These are phyloP conservation scores for Ascochyta koolunga DNA, from an alignment of 2,329 filamentous ascomycete species.

Conservation along the genomic window DNA sequence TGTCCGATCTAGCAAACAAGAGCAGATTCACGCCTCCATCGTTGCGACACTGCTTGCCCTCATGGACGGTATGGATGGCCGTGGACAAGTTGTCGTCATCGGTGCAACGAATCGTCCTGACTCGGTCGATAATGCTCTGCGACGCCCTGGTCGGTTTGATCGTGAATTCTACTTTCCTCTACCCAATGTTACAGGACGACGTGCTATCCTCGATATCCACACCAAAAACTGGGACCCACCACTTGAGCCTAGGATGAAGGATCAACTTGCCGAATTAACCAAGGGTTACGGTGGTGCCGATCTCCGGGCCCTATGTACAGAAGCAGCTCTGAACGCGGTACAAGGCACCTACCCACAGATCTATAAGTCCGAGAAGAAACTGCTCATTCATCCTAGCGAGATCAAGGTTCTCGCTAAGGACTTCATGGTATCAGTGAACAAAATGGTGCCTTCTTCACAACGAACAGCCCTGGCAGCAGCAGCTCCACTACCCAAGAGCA, in stretches of 20 bases:
- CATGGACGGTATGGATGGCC: slow-evolving; percentile 59
- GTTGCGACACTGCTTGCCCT: slow-evolving; percentile 59
- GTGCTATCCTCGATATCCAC: slow-evolving; percentile 91
- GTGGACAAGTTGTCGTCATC: slow-evolving; percentile 90
- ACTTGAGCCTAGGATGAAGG: slow-evolving; percentile 78
- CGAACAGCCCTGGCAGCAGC: slow-evolving; percentile 85
- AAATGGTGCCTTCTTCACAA: slow-evolving; percentile 94
- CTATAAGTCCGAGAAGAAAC: slow-evolving; percentile 86
- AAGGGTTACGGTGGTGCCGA: slow-evolving; percentile 98
- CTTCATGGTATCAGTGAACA: slow-evolving; percentile 96
- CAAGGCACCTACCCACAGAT: slow-evolving; percentile 97
- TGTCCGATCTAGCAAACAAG: slow-evolving; percentile 95
- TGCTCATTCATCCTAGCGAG: slow-evolving; percentile 82
- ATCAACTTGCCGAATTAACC: slow-evolving; percentile 81
- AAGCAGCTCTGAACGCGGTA: slow-evolving; percentile 93
- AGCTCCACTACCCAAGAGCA: slow-evolving; percentile 74
- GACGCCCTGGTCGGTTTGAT: slow-evolving; percentile 92
- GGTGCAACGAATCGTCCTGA: slow-evolving; percentile 98
- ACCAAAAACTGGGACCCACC: slow-evolving; percentile 88
- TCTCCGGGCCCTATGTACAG: slow-evolving; percentile 89
- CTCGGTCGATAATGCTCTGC: slow-evolving; percentile 93
- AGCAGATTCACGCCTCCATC: slow-evolving; percentile 98
- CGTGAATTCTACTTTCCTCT: slow-evolving; percentile 98
- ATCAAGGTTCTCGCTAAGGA: slow-evolving; percentile 91
- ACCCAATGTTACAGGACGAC: slow-evolving; percentile 78